A percentile compares a stretch with the other conserved stretches of the same genome.
Conservation (phyloP, 495 filamentous ascomycete genomes). For the Lophiostoma macrostomum region DNA sequence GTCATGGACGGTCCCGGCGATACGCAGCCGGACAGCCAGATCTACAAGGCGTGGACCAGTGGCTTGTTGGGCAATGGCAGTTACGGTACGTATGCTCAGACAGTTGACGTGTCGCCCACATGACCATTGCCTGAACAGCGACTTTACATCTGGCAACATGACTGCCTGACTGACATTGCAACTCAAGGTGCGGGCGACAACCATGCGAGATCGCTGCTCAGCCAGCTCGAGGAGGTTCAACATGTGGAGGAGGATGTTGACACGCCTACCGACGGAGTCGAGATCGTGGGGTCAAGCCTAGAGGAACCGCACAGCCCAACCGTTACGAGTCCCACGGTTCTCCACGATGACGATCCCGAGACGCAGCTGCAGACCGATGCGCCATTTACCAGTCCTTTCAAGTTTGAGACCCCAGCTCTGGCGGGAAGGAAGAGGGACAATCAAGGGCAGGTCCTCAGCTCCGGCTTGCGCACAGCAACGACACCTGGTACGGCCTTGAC, state of each 20-base stretch:
- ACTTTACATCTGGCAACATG: too few species aligned
- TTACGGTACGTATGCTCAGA: too few species aligned
- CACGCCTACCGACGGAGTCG: constrained; percentile 12
- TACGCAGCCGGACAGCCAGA: constrained; percentile 43
- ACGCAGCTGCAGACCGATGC: constrained; percentile 11
- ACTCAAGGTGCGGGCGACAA: too few species aligned
- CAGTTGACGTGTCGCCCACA: too few species aligned
- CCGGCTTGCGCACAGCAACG: constrained; percentile 30
- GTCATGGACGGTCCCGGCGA: constrained; percentile 32
- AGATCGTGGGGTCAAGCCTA: constrained; percentile 8
- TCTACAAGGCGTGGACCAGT: constrained; percentile 38
- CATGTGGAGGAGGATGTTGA: neutral
- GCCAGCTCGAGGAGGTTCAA: constrained; percentile 11
- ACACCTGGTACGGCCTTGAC: constrained; percentile 35
- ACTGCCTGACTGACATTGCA: too few species aligned
- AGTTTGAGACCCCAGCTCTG: constrained; percentile 39
- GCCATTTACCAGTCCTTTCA: constrained; percentile 24
- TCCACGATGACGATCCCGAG: constrained; percentile 23
- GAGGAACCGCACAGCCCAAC: constrained; percentile 11
- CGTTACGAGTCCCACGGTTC: constrained; percentile 20
- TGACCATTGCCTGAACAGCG: too few species aligned
- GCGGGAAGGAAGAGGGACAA: constrained; percentile 38
- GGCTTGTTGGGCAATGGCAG: constrained; percentile 4
- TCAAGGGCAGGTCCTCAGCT: constrained; percentile 38
- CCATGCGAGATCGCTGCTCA: constrained; percentile 1